Base-by-base conservation (phyloP, 805 yeast genomes). In the Wickerhamiella brachini region DNA sequence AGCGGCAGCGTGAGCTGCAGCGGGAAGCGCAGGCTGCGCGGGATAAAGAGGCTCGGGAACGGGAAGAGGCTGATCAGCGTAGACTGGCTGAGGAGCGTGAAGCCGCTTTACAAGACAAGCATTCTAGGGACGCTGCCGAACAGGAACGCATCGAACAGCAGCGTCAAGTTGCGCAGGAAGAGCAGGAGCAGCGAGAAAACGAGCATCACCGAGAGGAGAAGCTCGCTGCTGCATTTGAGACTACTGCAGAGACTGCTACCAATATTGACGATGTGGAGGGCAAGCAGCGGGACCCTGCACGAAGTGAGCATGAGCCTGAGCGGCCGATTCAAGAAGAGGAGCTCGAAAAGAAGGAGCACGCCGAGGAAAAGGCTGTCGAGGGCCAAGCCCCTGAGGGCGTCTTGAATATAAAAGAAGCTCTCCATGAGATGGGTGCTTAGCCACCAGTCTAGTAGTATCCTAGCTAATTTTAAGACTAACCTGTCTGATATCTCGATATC, bases 131-230 rank as follows among this genome's bases (percentile, higher is more conserved):
- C 18, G 41, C n/a, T 7, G 41, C 41, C 41, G 41, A 15, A 9
- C 20, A 37, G 20, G 41, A 15, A 9, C 41, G 41, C 41, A 37
- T 37, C 9, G 9, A 4, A 6, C 41, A 37, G 41, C 41, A 37
- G 20, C 20, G 20, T 6, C 41, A 37, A 13, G 41, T 62, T 5
- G 71, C 71, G 5, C 66, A 67, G 39, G 61, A 61, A 31, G 56
- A 75, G 39, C 55, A 72, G 26, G 71, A 55, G 18, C 57, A 56
- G 8, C 48, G 57, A 37, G 62, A 37, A 58, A 67, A 34, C 15
- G 20, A n/a, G 41, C 41, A 37, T n/a, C 17, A 39, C 2, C 29
- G 63, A 18, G 50, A 57, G 24, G 71, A 66, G 34, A 57, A 15
- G 20, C 41, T 23, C 13, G 34, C 46, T 4, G 24, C 41, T 12